Evolutionary conservation across 2,329 filamentous ascomycete genomes (phyloP), one percentile per base, ranked within the genome.

Genomic region (Ascochyta rabiei): DNA sequence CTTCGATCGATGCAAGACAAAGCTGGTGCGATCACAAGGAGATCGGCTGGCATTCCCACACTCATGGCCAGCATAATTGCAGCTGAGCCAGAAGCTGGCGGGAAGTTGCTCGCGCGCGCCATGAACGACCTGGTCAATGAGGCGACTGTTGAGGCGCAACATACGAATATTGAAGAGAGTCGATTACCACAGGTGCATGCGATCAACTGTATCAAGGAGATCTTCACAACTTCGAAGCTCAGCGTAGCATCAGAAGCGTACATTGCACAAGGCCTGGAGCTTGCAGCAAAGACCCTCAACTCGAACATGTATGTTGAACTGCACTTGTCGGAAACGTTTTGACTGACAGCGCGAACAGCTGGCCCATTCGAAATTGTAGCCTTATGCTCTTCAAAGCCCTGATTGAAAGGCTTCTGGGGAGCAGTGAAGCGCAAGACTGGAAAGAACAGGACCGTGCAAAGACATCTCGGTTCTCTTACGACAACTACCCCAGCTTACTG

Each of bases 361-460:
- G 95, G 95, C 91, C 93, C 0, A 92, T 99, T 52, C 88, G 93
- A 1, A 99, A 99, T 72, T 97, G 92, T 63, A 92, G 92, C 2
- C 77, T 98, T 30, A 89, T 98, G 77, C 84, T 99, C 6, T 87
- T 98, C 61, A 86, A 93, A 49, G 91, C 91, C 58, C 80, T 97
- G 5, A 89, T 96, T 47, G 90, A 95, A 69, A 84, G 85, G 59
- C 78, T 96, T 1, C 85, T 95, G 24, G 90, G 90, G 15, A 90
- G 87, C 0, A 87, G 86, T 49, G 88, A 91, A 53, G 73, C 77
- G 6, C 77, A 80, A 54, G 74, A 91, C 80, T 79, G 92, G 75
- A 72, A 84, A 75, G 79, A 82, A 63, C 61, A 74, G 59, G 58
- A 72, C 57, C 60, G 70, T 58, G 50, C 71, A 49, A 60, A 77